Base-by-base conservation (phyloP, 352 stramenopile species). In the Pythium guiyangense region DNA sequence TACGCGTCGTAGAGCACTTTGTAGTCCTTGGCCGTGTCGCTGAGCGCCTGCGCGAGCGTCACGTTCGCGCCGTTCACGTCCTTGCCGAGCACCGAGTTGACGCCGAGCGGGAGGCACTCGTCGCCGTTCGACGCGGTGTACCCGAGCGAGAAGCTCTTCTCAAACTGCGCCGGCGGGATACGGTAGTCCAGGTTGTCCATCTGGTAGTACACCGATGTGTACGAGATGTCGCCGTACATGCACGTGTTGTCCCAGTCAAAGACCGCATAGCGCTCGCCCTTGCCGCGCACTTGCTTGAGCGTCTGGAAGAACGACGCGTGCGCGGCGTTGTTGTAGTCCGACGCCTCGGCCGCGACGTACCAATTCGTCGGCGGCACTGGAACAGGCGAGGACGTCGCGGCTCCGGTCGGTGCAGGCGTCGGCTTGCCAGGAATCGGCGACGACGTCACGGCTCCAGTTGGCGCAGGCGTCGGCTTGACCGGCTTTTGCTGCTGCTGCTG, bases 231-330 rank as follows among this genome's bases (percentile, higher is more conserved):
- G 44, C 76, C 73, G 59, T 64, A 86, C 69, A 80, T 82, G 69
- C 73, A 82, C 59, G 76, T 86, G 65, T 84, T 84, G 58, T 86
- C 76, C 76, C 76, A 84, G 60, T 84, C 76, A 52, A 84, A 84
- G 42, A 79, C 66, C 26, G 65, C 71, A 59, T 82, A 86, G 31
- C 64, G 67, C 63, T 79, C 64, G n/a, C 73, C 64, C 11, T 64
- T 42, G 6, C 25, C 55, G 27, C 73, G 76, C 20, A 79, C 58
- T 8, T 49, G 59, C 25, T 54, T 59, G 27, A 84, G 48, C 43
- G 71, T 73, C 54, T 53, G 58, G 39, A 86, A 62, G 25, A 84
- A 57, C 27, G 69, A 64, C 39, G 49, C 59, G 11, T 84, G 64
- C 29, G 70, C 64, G n/a, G 67, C 54, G 63, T 82, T 86, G 73